These are phyloP conservation scores for Boletus rufocinnamomeus DNA, from an alignment of 768 basidiomycete genomes.

Conservation along the genomic window DNA sequence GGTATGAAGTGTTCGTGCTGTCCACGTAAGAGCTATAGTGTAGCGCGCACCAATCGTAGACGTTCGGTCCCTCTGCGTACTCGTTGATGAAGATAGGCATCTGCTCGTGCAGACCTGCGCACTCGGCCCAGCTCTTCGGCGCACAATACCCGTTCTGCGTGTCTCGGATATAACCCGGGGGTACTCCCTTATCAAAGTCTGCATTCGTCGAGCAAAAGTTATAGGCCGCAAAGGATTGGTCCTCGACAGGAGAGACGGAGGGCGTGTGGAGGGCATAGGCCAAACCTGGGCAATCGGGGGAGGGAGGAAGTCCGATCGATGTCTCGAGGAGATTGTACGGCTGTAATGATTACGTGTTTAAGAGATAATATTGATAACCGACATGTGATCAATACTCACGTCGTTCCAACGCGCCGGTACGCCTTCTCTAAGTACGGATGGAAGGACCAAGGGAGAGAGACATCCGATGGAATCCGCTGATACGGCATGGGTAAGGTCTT, in stretches of 20 bases:
- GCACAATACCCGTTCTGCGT: conserved; percentile 23
- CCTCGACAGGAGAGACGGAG: conserved; percentile 27
- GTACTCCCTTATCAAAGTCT: conserved; percentile 14
- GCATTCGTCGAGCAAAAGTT: conserved; percentile 14
- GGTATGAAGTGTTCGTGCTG: conserved; percentile 6
- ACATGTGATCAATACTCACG: conserved; percentile 26
- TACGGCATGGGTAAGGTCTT: conserved; percentile 26
- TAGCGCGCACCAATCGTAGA: conserved; percentile 31
- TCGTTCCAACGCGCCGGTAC: conserved; percentile 37
- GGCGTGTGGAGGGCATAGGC: conserved; percentile 31
- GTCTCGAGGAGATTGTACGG: conserved; percentile 38
- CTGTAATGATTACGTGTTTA: conserved; percentile 29
- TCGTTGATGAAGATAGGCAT: conserved; percentile 35
- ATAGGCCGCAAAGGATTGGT: conserved; percentile 26
- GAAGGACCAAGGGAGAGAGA: conserved; percentile 35
- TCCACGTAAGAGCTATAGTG: conserved; percentile 18
- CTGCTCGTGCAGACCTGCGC: conserved; percentile 15
- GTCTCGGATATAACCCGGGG: conserved; percentile 17
- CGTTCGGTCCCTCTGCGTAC: conserved; percentile 14
- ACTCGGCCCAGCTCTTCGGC: conserved; percentile 34
- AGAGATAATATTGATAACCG: conserved; percentile 10
- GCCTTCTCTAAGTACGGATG: conserved; percentile 32
- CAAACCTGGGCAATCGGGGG: conserved; percentile 25
- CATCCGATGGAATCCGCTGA: conserved; percentile 27
- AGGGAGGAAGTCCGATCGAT: conserved; percentile 30